Evolutionary conservation across 1,284 basidiomycete species (phyloP), one percentile per base, ranked within the genome.

Genomic region (Caloboletus firmus): DNA sequence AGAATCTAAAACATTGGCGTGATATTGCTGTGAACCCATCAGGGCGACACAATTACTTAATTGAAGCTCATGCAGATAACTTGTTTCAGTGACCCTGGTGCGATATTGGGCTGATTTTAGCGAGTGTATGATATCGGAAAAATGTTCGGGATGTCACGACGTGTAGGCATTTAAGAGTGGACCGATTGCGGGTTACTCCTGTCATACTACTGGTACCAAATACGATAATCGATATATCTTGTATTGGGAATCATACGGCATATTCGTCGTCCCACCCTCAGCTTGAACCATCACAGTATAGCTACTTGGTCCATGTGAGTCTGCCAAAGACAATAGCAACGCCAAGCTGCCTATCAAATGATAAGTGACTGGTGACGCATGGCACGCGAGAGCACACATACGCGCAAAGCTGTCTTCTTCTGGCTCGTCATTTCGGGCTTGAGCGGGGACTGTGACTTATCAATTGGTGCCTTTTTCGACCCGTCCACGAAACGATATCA

Each of bases 191-290:
- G 52, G 58, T 62, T 20, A 18, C 28, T 45, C 28, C 30, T 56
- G 57, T 50, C 51, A 66, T 51, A 49, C 40, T 34, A 46, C 22
- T 37, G 45, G 64, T 60, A 36, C 65, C 42, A 62, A 54, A 66
- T 67, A 54, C 6, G 61, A 53, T 2, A 54, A 51, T 56, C 35
- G 36, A 65, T 65, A 69, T 69, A 49, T 22, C 64, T 64, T 55
- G 55, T 69, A 66, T 62, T 62, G 32, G 67, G 31, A 54, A 52
- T 32, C 26, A 36, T 64, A 65, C 64, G 65, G 63, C 64, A 66
- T 60, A 0, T 11, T 5, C 20, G n/a, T 43, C 45, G 53, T 63
- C 52, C 54, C 56, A 52, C 42, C 52, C 51, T 41, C 13, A 39
- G 26, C 30, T 43, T 44, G 55, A 47, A 45, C 39, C 45, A 42